Conservation (phyloP, 306 rosid genomes). For the Luffa aegyptiaca region DNA sequence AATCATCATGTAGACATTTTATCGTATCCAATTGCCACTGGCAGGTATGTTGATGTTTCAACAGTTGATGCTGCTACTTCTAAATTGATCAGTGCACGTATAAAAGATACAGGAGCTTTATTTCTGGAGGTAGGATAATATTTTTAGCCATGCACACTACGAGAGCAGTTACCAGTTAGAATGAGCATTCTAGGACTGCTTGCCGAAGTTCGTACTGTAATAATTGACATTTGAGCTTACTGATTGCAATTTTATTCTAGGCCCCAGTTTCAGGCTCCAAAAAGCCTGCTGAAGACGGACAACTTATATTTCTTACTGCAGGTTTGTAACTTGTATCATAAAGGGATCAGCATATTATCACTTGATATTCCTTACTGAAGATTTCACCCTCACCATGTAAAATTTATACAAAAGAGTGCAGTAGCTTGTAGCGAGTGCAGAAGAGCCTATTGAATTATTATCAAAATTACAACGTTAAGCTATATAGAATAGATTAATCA, state of each 20-base stretch:
- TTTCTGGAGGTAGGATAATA: slow-evolving; percentile 66
- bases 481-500: not conserved
- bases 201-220: not conserved
- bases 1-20: not conserved
- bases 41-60: slow-evolving; percentile 91
- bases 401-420: not conserved
- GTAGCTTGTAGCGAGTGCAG: not conserved
- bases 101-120: slow-evolving; percentile 69
- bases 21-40: slow-evolving; percentile 6
- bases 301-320: slow-evolving; percentile 75
- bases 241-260: slow-evolving; percentile 37
- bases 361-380: not conserved
- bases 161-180: not conserved
- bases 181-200: slow-evolving; percentile 4
- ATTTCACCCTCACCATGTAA: not conserved
- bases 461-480: not conserved
- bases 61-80: slow-evolving; percentile 84
- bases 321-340: slow-evolving; percentile 52
- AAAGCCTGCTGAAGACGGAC: slow-evolving; percentile 99
- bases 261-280: slow-evolving; percentile 99
- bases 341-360: not conserved
- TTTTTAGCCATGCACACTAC: not conserved
- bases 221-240: not conserved
- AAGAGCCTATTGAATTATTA: not conserved
- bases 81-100: slow-evolving; percentile 44